Base-by-base conservation (phyloP, 345 rosid genomes). In the Barbarea vulgaris region DNA sequence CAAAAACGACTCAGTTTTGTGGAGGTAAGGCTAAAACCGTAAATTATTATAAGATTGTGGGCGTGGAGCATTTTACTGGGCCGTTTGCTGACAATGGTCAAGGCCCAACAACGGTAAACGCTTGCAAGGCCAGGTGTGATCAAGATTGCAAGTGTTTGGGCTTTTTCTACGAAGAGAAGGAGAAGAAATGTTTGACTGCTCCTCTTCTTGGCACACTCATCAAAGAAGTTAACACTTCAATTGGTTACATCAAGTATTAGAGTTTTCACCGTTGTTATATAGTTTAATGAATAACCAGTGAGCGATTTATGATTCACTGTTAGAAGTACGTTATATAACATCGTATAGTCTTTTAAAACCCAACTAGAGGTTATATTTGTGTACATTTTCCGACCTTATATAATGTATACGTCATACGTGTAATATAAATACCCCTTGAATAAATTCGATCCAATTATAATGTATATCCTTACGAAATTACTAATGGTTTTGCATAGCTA, bases 131-230 rank as follows among this genome's bases (percentile, higher is more conserved):
- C 7, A 82, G 79, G 61, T 89, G 85, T 36, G 80, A 61, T 8
- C 34, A 25, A 6, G 84, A 83, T 61, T 87, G 90, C 73, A 85
- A 77, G 72, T 82, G 85, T 64, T 62, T 79, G 75, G 87, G 85
- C 0, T 83, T 78, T 15, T 83, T 83, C 48, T 82, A 82, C 66
- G 66, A 72, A 24, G 76, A 36, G 36, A 73, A 72, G 7, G 52
- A 76, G 5, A 78, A 71, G 11, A 82, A 42, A 71, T 87, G 87
- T 42, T 85, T 68, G 63, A 24, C 27, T 22, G 73, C 62, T 34
- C 52, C 52, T 34, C 10, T 53, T 8, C 62, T 68, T 19, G 51
- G 62, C 5, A 54, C 52, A 19, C 25, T 68, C 7, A 68, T 53
- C 25, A 68, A 54, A 34, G 62, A 68, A 31, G 73, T 53, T 8